Base-by-base conservation (phyloP, 208 protist species). In the Cochliopodium minus region DNA sequence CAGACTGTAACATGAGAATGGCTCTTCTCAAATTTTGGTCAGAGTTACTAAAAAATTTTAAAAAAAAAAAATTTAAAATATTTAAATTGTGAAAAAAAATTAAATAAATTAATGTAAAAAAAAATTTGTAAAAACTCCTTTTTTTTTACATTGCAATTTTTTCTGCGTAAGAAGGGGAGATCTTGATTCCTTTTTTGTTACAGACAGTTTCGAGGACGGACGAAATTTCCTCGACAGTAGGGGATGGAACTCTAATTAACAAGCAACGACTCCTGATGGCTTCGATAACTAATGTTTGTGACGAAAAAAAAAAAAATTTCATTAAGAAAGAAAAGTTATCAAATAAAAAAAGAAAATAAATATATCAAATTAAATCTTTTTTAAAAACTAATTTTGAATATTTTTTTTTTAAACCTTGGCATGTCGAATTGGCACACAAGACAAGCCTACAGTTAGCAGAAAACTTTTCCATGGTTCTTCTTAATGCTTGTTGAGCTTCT, bases 391-490 rank as follows among this genome's bases (percentile, higher is more conserved):
- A n/a, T 64, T 7, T 13, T 5, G 4, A 29, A 52, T 56, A 10
- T 78, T 66, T 57, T 78, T n/a, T n/a, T n/a, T n/a, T n/a, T n/a
- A n/a, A n/a, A n/a, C n/a, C n/a, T 23, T 81, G 88, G 20, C 74
- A 85, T 11, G 84, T 88, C 23, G 77, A 83, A 13, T 82, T 92
- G 68, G 86, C 93, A 47, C 82, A 74, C 9, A 99, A 73, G 11
- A 99, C 82, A 6, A 99, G 64, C 1, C 96, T 78, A 69, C 93
- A 98, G 0, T 80, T 93, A 17, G 69, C 63, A 52, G 89, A 83
- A 79, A 98, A 99, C 67, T 95, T 96, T 65, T 99, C 95, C 96
- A 99, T 99, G 15, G 94, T 99, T 28, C 95, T 87, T 26, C 96
- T 82, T 23, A 99, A 79, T 13, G 94, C 95, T 48, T 98, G 91